Evolutionary conservation across 805 yeast genomes (phyloP).

Genomic region (Lachancea dasiensis): DNA sequence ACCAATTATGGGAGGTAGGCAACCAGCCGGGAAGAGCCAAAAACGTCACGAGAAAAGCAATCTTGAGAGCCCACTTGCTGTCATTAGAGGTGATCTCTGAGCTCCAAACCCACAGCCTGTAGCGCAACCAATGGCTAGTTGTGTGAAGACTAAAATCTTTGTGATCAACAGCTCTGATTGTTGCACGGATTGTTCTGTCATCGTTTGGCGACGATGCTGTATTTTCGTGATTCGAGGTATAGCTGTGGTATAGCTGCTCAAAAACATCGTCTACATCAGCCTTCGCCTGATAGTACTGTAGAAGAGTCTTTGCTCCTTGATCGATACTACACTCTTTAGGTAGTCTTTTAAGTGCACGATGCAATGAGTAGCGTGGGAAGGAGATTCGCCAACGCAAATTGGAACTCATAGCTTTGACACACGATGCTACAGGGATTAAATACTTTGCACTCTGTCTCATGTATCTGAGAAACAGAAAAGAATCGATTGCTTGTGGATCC

Average conservation of each 20-base stretch:
- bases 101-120: constrained; percentile 35
- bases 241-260: constrained; percentile 38
- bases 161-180: constrained; percentile 37
- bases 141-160: constrained; percentile 39
- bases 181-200: constrained; percentile 6
- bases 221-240: constrained; percentile 36
- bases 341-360: constrained; percentile 37
- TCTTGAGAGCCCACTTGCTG: constrained; percentile 40
- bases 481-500: constrained; percentile 34
- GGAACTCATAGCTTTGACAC: constrained; percentile 22
- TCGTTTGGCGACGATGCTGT: constrained; percentile 10
- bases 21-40: constrained; percentile 42
- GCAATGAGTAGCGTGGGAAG: constrained; percentile 36
- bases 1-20: constrained; percentile 37
- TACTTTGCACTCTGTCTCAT: constrained; percentile 37
- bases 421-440: constrained; percentile 24
- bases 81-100: constrained; percentile 34
- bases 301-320: constrained; percentile 42
- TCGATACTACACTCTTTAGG: constrained; percentile 40
- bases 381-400: constrained; percentile 33
- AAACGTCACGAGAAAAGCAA: constrained; percentile 34
- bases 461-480: constrained; percentile 38
- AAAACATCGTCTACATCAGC: constrained; percentile 43
- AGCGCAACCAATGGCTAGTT: constrained; percentile 33
- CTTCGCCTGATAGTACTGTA: constrained; percentile 39